Evolutionary conservation across 2,329 filamentous ascomycete species (phyloP).

Genomic region (Pyrenochaeta sp.): DNA sequence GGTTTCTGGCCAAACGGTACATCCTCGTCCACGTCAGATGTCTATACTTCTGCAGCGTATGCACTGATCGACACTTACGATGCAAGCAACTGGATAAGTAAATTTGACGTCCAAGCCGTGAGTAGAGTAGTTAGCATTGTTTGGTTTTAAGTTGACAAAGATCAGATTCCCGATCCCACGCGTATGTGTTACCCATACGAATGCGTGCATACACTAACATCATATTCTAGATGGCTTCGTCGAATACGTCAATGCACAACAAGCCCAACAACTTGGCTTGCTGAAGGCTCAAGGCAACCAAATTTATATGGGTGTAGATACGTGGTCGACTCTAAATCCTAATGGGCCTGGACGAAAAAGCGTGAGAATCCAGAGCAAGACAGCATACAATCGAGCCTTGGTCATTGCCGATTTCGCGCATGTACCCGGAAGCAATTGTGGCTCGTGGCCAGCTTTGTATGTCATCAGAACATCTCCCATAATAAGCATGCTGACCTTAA

Average conservation of each 20-base stretch:
- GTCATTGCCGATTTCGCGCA: conserved; percentile 53
- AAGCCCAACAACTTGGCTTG: conserved; percentile 45
- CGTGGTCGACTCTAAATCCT: conserved; percentile 35
- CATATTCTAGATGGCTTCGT: conserved; percentile 45
- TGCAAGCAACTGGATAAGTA: conserved; percentile 49
- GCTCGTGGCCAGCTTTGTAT: conserved; percentile 52
- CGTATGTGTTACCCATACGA: conserved; percentile 19
- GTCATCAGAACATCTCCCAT: neutral
- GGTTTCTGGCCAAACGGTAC: conserved; percentile 32
- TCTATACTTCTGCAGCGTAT: conserved; percentile 30
- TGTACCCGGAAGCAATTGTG: conserved; percentile 49
- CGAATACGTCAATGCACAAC: conserved; percentile 44
- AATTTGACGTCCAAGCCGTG: conserved; percentile 44
- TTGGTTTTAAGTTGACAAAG: neutral
- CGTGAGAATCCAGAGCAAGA: conserved; percentile 48
- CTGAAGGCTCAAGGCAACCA: conserved; percentile 43
- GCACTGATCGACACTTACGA: conserved; percentile 47
- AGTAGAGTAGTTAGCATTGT: neutral
- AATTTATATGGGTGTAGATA: conserved; percentile 52
- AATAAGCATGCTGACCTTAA: conserved; percentile 8
- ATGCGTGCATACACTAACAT: neutral
- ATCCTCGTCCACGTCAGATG: conserved; percentile 21
- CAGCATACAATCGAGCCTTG: conserved; percentile 46
- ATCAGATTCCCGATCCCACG: conserved; percentile 45
- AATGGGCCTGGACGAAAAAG: conserved; percentile 47